A percentile compares a stretch with the other conserved stretches of the same genome.
Conservation (phyloP, 495 filamentous ascomycete genomes). For the Physcia stellaris region DNA sequence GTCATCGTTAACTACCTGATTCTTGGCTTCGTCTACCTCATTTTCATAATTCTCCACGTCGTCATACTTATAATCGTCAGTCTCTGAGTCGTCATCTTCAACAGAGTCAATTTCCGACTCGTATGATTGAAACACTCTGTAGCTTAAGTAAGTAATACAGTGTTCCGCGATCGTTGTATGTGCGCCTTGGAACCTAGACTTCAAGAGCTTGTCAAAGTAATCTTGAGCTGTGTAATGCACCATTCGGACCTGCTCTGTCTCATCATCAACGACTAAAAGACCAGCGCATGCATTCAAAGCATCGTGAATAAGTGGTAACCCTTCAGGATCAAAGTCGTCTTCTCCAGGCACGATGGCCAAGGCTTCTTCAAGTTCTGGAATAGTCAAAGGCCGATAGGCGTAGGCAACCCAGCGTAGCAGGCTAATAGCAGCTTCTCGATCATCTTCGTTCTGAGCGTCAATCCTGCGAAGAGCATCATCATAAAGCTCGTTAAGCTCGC, state of each 20-base stretch:
- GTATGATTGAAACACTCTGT: not conserved
- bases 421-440: constrained; percentile 2
- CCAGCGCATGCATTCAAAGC: constrained; percentile 25
- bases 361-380: constrained; percentile 19
- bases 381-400: constrained; percentile 7
- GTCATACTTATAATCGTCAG: too few relatives aligned
- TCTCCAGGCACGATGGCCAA: constrained; percentile 21
- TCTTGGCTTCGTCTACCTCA: too few relatives aligned
- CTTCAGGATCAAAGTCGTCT: constrained; percentile 18
- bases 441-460: constrained; percentile 7
- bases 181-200: not conserved
- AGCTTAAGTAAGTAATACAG: not conserved
- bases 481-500: constrained; percentile 15
- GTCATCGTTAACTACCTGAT: too few relatives aligned
- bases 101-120: not conserved
- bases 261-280: constrained; percentile 29
- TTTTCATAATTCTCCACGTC: too few relatives aligned
- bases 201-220: constrained; percentile 26
- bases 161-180: not conserved
- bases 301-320: not conserved
- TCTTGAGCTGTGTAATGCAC: constrained; percentile 39
- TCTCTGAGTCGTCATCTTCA: too few relatives aligned
- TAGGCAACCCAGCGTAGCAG: constrained; percentile 11
- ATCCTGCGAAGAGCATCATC: constrained; percentile 17
- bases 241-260: constrained; percentile 31